A percentile compares a stretch with the other conserved stretches of the same genome.
These are phyloP conservation scores for Tuber brumale DNA, from an alignment of 495 filamentous ascomycete genomes.

Conservation along the genomic window DNA sequence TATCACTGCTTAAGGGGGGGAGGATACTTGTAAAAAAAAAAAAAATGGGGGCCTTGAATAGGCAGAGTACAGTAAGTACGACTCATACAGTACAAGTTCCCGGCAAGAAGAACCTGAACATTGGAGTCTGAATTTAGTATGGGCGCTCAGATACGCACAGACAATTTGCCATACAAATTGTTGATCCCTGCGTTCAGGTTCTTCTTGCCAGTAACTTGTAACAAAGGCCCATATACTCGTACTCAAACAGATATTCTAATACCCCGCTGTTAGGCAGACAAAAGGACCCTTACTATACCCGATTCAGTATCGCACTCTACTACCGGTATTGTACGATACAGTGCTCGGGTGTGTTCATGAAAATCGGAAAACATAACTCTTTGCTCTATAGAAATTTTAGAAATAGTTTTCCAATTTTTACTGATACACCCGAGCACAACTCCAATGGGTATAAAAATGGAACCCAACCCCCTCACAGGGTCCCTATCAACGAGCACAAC, in stretches of 20 bases:
- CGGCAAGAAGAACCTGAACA: no score
- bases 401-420: no score
- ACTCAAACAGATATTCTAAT: background rate
- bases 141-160: no score
- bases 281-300: background rate
- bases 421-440: background rate
- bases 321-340: no score
- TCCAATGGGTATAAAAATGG: background rate
- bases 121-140: no score
- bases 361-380: no score
- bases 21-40: background rate
- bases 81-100: no score
- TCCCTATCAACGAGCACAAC: background rate
- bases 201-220: no score
- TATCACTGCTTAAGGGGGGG: background rate
- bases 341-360: no score
- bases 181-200: no score
- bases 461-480: background rate
- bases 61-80: background rate
- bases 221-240: background rate
- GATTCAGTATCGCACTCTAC: background rate
- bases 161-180: no score
- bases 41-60: background rate
- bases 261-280: background rate
- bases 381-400: no score